Evolutionary conservation across 108 stramenopile species (phyloP), one percentile per base, ranked within the genome.

Genomic region (Skeletonema potamos): DNA sequence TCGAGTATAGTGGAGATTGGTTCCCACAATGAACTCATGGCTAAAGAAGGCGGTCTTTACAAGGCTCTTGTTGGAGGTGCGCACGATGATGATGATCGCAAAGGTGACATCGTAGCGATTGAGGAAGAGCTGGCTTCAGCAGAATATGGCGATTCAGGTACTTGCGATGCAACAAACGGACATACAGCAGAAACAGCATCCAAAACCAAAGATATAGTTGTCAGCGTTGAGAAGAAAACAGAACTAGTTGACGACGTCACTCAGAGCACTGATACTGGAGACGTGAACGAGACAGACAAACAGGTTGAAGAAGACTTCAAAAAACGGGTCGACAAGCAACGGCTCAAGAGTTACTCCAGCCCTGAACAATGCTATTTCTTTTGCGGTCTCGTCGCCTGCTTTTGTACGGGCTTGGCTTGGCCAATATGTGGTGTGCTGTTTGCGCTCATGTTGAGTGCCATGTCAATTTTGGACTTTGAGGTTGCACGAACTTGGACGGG

Each of bases 1-100:
- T 67, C 73, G 36, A 68, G 57, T 37, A 68, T 97, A 12, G 87
- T 88, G 7, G 96, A 99, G 81, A 58, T 89, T 61, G 98, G 98
- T 9, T 86, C 84, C 7, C 98, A 97, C 72, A 64, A 81, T 9
- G 91, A 96, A 54, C 86, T 98, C 20, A 64, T 98, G 64, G 58
- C 74, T 29, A 85, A 76, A 6, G 55, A 55, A 22, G 63, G 70
- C n/a, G 94, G 95, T 48, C 62, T 82, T 39, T 97, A 97, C 70
- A 29, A 76, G 4, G 70, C 85, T 30, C 58, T 89, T 43, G 72
- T 89, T 62, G 73, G 85, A 11, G 74, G 87, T 2, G 29, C 54
- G 11, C 32, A 29, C 30, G 64, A 29, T 56, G 64, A 46, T 29
- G 54, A 55, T 36, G 66, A 67, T 36, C 32, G 27, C 0, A 55